Evolutionary conservation across 352 stramenopile genomes (phyloP).

Genomic region (Pythium rishiriense): DNA sequence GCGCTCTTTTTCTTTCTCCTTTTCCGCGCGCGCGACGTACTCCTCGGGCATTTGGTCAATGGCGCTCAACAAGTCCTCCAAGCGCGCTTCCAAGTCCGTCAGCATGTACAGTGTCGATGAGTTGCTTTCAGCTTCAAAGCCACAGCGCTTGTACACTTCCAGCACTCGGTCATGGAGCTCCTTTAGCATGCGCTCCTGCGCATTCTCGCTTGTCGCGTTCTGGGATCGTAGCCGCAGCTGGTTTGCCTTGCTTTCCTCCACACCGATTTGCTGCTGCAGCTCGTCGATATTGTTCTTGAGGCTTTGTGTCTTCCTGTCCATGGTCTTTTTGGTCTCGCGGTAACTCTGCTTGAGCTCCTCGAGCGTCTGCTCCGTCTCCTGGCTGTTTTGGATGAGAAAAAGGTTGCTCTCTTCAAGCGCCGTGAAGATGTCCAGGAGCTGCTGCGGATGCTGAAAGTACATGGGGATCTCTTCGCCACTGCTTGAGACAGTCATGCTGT

Average conservation of each 20-base stretch:
- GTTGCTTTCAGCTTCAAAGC: conserved; percentile 91
- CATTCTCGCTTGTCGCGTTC: conserved; percentile 78
- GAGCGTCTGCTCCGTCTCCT: conserved; percentile 94
- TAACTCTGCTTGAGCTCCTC: conserved; percentile 95
- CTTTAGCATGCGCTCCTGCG: conserved; percentile 88
- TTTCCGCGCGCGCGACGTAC: conserved; percentile 93
- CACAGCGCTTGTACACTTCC: conserved; percentile 92
- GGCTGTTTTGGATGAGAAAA: conserved; percentile 95
- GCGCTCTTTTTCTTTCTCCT: conserved; percentile 94
- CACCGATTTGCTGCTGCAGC: conserved; percentile 84
- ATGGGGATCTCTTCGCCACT: conserved; percentile 93
- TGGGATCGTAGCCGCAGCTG: conserved; percentile 68
- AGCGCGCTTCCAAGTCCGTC: conserved; percentile 87
- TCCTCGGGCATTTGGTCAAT: conserved; percentile 94
- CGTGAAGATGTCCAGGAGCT: conserved; percentile 94
- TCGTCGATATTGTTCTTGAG: conserved; percentile 91
- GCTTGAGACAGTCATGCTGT: conserved; percentile 62
- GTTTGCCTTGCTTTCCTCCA: conserved; percentile 84
- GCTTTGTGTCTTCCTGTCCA: conserved; percentile 84
- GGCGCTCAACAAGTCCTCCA: conserved; percentile 90
- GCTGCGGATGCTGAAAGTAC: conserved; percentile 93
- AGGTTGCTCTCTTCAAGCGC: conserved; percentile 94
- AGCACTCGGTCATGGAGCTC: conserved; percentile 88
- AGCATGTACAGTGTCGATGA: conserved; percentile 94
- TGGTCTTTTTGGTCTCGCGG: conserved; percentile 86